These are phyloP conservation scores for Balakata baccata DNA, from an alignment of 345 rosid species.

Conservation along the genomic window DNA sequence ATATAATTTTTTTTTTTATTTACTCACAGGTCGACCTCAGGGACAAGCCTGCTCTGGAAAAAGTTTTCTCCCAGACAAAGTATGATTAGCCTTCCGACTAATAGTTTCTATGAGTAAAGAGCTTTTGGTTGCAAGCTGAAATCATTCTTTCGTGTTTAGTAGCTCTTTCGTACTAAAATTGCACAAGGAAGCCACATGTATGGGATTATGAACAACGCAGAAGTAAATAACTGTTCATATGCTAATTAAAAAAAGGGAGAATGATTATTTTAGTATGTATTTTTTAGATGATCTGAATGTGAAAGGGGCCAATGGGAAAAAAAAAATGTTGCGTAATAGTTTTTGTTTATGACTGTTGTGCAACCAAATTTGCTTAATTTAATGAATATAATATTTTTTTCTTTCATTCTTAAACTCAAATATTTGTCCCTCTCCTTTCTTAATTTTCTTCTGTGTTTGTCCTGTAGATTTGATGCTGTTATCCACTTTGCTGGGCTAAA, in stretches of 20 bases:
- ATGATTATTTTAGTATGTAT: not conserved
- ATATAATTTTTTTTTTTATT: constrained; percentile 16
- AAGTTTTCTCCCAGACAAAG: constrained; percentile 60
- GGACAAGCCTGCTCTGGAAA: constrained; percentile 74
- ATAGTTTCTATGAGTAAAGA: not conserved
- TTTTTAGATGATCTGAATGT: not conserved
- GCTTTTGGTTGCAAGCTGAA: constrained; percentile 1
- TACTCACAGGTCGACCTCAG: constrained; percentile 78
- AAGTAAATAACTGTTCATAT: not conserved
- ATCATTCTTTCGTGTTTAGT: constrained; percentile 2
- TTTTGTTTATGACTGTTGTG: not conserved
- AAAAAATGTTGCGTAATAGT: not conserved
- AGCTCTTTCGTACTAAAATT: not conserved
- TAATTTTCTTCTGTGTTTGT: constrained; percentile 9
- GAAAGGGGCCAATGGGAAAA: not conserved
- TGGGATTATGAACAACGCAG: not conserved
- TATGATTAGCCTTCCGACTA: constrained; percentile 24
- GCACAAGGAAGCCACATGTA: not conserved
- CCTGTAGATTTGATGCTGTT: constrained; percentile 84
- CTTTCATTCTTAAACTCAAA: not conserved
- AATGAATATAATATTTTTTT: not conserved
- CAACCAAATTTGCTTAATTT: not conserved
- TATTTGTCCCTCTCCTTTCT: not conserved
- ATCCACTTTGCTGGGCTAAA: constrained; percentile 98
- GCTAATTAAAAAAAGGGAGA: not conserved